These are phyloP conservation scores for Alternaria panax DNA, from an alignment of 2,329 filamentous ascomycete species.

Conservation along the genomic window DNA sequence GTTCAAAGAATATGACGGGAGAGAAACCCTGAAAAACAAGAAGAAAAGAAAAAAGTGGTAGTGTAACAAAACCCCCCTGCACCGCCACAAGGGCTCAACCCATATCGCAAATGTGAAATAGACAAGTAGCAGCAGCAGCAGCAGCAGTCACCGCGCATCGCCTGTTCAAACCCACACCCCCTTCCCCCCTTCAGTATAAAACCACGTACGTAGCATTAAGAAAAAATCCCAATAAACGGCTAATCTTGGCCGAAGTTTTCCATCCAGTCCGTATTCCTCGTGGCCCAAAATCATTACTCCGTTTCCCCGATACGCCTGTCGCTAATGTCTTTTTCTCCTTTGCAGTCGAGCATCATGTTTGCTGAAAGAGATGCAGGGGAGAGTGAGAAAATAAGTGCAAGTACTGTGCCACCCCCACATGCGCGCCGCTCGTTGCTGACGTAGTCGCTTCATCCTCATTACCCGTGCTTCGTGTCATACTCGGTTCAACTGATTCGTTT, in stretches of 20 bases:
- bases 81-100: not conserved
- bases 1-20: not conserved
- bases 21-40: not conserved
- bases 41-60: conserved; percentile 7
- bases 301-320: conserved; percentile 24
- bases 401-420: conserved; percentile 12
- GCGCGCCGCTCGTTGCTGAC: conserved; percentile 18
- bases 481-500: conserved; percentile 5
- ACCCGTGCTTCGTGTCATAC: conserved; percentile 28
- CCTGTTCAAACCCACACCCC: too few relatives aligned
- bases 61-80: conserved; percentile 16
- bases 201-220: conserved; percentile 4
- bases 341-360: conserved; percentile 8
- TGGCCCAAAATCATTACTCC: conserved; percentile 15
- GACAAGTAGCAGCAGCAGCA: not conserved
- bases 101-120: conserved; percentile 3
- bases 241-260: not conserved
- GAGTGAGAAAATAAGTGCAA: conserved; percentile 10
- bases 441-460: conserved; percentile 32
- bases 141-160: too few relatives aligned
- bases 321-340: conserved; percentile 11
- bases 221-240: conserved; percentile 3
- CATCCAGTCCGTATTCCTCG: conserved; percentile 18
- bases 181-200: not conserved
- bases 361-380: conserved; percentile 7